phyloP scores from a whole-genome alignment of 805 yeast genomes.

The Yamadazyma olivae region DNA sequence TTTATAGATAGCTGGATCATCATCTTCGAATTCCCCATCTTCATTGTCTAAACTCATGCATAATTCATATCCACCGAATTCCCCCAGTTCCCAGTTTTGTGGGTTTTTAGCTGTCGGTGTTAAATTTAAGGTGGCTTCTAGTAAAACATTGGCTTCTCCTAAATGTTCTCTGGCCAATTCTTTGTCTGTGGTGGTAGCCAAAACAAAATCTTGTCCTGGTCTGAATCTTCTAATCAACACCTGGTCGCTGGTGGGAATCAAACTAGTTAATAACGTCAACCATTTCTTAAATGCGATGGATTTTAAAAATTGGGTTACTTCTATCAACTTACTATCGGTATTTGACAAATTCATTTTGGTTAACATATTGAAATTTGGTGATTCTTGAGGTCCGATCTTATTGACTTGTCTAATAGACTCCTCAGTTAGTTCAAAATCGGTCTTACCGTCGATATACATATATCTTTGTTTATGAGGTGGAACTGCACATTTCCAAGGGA shows the following conservation, averaged over 20 bases:
- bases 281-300: constrained; percentile 67
- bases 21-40: constrained; percentile 44
- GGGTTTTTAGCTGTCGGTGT: constrained; percentile 63
- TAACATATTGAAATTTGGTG: constrained; percentile 52
- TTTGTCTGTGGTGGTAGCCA: constrained; percentile 68
- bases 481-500: constrained; percentile 87
- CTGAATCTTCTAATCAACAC: constrained; percentile 81
- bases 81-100: constrained; percentile 83
- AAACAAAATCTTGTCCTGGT: constrained; percentile 90
- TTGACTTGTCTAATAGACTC: constrained; percentile 27
- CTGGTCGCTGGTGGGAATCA: constrained; percentile 63
- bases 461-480: constrained; percentile 94
- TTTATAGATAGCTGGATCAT: constrained; percentile 83
- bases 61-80: constrained; percentile 90
- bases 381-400: constrained; percentile 45
- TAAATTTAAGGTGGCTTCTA: constrained; percentile 79
- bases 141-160: constrained; percentile 39
- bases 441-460: constrained; percentile 72
- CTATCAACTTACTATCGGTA: constrained; percentile 43
- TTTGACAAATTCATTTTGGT: constrained; percentile 8
- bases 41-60: constrained; percentile 66
- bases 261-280: constrained; percentile 58
- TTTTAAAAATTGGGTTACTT: constrained; percentile 56
- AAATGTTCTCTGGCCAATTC: constrained; percentile 30
- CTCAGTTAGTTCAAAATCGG: constrained; percentile 30